Conservation (phyloP, 2,329 filamentous ascomycete species). For the Fusarium haematococcum region DNA sequence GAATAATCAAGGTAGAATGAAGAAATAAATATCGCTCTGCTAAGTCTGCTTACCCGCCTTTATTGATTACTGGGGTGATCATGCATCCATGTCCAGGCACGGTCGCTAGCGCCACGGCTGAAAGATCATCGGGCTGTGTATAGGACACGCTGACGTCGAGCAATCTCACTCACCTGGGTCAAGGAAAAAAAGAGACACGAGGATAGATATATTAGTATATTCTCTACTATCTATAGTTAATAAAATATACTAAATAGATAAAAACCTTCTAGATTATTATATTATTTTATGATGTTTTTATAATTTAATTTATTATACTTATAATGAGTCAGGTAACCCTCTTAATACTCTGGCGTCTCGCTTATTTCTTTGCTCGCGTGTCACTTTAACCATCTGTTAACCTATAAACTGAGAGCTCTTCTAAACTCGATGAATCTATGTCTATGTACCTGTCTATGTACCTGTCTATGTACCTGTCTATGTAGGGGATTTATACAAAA, state of each 20-base stretch:
- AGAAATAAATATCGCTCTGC: neutral
- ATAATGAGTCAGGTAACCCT: no score
- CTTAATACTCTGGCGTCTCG: no score
- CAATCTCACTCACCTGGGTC: neutral
- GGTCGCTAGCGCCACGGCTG: neutral
- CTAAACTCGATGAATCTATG: constrained; percentile 1
- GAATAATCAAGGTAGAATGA: neutral
- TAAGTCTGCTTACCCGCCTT: neutral
- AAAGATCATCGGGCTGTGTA: neutral
- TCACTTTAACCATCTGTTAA: neutral
- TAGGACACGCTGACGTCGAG: neutral
- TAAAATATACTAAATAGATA: no score
- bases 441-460: neutral
- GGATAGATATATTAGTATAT: no score
- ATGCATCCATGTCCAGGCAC: neutral
- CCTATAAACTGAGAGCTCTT: neutral
- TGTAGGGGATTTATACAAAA: constrained; percentile 23
- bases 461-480: neutral
- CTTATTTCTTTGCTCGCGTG: no score
- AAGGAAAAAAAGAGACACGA: no score
- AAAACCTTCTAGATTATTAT: no score
- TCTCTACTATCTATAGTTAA: no score
- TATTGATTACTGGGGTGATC: neutral
- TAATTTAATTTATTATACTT: no score
- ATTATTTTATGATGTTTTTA: no score